phyloP scores from a whole-genome alignment of 768 basidiomycete species.

The Mycena leptocephala region DNA sequence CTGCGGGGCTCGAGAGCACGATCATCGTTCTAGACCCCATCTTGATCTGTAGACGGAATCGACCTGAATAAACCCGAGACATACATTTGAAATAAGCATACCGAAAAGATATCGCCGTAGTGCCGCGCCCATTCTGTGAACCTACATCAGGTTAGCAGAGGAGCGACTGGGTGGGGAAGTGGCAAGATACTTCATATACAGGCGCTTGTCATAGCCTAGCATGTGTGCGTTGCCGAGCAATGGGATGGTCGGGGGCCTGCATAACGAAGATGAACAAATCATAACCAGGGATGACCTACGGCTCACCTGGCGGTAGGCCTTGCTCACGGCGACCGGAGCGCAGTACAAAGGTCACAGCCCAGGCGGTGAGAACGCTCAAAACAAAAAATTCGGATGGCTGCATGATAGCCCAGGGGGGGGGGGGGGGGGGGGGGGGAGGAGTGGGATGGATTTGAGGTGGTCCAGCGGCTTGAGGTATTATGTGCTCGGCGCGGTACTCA shows the following conservation, averaged over 20 bases:
- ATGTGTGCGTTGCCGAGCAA: no score
- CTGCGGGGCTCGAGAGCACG: neutral
- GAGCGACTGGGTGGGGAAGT: no score
- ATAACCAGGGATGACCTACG: neutral
- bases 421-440: no score
- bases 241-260: conserved; percentile 8
- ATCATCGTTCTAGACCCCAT: neutral
- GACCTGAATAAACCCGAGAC: no score
- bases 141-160: neutral
- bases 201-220: neutral
- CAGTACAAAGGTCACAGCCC: neutral
- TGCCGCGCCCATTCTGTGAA: neutral
- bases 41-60: conserved; percentile 2
- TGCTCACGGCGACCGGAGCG: neutral
- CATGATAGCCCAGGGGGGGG: no score
- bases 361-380: no score
- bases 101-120: conserved; percentile 8
- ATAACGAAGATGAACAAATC: neutral
- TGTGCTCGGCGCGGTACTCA: no score
- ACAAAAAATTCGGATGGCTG: no score
- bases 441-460: no score
- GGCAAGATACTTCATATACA: no score
- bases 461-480: no score
- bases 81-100: neutral
- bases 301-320: conserved; percentile 1